Conservation (phyloP, 2,329 filamentous ascomycete genomes). For the Sclerotinia trifoliorum region DNA sequence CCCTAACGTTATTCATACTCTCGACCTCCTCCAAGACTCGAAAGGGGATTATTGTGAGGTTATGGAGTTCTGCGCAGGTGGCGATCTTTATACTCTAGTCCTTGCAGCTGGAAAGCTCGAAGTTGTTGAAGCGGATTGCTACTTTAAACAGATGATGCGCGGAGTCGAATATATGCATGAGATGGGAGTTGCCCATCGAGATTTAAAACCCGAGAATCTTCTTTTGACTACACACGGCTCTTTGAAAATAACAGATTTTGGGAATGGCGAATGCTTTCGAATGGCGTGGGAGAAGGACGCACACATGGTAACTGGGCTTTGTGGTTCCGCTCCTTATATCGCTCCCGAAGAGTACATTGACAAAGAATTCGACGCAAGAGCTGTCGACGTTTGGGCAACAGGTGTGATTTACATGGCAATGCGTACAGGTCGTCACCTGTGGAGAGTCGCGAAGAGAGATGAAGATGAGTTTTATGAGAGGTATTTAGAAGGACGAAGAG, state of each 20-base stretch:
- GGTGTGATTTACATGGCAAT: constrained; percentile 99
- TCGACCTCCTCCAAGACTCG: constrained; percentile 90
- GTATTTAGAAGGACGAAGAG: constrained; percentile 87
- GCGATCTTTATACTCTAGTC: constrained; percentile 91
- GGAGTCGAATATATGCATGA: constrained; percentile 99
- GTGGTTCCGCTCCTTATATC: constrained; percentile 95
- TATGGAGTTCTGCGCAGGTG: constrained; percentile 98
- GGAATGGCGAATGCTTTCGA: constrained; percentile 97
- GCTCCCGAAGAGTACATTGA: constrained; percentile 95
- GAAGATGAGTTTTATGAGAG: constrained; percentile 97
- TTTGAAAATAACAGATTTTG: constrained; percentile 97
- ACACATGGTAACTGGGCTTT: constrained; percentile 96
- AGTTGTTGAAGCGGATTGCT: constrained; percentile 91
- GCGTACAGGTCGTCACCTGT: constrained; percentile 92
- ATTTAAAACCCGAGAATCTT: constrained; percentile 95
- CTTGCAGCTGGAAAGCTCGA: constrained; percentile 89
- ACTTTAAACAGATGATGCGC: constrained; percentile 99
- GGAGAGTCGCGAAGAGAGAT: constrained; percentile 94
- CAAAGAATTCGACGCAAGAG: constrained; percentile 92
- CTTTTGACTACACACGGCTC: constrained; percentile 88
- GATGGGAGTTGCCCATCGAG: constrained; percentile 97
- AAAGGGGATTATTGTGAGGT: constrained; percentile 99
- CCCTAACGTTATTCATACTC: constrained; percentile 95
- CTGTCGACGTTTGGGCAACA: constrained; percentile 98
- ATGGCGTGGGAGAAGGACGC: constrained; percentile 99